Percentiles rank a stretch among this genome's conserved stretches.
phyloP scores from a whole-genome alignment of 2,329 filamentous ascomycete genomes.

The Aspergillus sp. region DNA sequence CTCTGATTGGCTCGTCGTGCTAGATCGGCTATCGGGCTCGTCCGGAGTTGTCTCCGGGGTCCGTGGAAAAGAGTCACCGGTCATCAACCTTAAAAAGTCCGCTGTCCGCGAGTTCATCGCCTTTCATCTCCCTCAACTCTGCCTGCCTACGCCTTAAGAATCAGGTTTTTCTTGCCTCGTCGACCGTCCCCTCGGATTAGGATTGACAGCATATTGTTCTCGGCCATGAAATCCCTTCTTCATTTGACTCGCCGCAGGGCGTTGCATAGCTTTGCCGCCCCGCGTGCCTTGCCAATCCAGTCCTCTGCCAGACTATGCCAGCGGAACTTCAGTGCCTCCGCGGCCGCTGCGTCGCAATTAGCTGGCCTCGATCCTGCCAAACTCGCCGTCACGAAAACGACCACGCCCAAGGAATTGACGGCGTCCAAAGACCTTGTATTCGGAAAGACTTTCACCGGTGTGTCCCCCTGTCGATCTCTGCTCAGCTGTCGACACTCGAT shows the following conservation, averaged over 20 bases:
- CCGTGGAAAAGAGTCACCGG: slow-evolving; percentile 27
- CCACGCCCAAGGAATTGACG: slow-evolving; percentile 69
- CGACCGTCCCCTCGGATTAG: background rate
- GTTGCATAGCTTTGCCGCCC: slow-evolving; percentile 23
- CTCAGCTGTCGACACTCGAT: background rate
- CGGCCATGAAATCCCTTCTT: slow-evolving; percentile 35
- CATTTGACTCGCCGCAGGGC: slow-evolving; percentile 36
- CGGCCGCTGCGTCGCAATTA: slow-evolving; percentile 41
- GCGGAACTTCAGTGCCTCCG: slow-evolving; percentile 47
- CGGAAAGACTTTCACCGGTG: slow-evolving; percentile 86
- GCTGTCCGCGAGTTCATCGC: slow-evolving; percentile 7
- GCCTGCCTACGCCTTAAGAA: background rate
- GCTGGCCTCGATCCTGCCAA: slow-evolving; percentile 74
- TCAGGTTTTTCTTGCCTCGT: background rate
- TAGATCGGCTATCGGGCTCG: slow-evolving; percentile 8
- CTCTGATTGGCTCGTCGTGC: background rate
- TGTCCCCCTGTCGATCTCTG: background rate
- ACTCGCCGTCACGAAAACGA: slow-evolving; percentile 72
- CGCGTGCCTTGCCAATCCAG: slow-evolving; percentile 25
- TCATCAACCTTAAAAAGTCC: slow-evolving; percentile 15
- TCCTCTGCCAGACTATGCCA: slow-evolving; percentile 43
- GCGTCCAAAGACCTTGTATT: slow-evolving; percentile 84
- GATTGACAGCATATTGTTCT: background rate
- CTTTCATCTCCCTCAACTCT: background rate
- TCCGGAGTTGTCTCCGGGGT: slow-evolving; percentile 29